Evolutionary conservation across 371 early-diverging fungal genomes (phyloP).

Genomic region (Syncephalastrum racemosum): DNA sequence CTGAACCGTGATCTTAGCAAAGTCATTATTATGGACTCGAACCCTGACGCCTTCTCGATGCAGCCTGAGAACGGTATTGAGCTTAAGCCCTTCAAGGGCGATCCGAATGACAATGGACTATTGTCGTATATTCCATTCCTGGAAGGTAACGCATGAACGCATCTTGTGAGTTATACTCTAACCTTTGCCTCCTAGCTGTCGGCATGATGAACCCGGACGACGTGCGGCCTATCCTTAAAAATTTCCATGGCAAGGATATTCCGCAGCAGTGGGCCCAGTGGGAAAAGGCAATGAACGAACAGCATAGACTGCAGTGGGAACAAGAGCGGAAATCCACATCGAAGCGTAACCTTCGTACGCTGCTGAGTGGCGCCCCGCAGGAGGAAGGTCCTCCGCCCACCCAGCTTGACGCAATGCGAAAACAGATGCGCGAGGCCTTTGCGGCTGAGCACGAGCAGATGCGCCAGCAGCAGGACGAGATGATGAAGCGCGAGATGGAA

Average conservation of each 20-base stretch:
- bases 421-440: constrained; percentile 59
- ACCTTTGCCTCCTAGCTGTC: constrained; percentile 50
- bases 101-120: constrained; percentile 79
- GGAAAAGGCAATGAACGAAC: constrained; percentile 66
- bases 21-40: constrained; percentile 90
- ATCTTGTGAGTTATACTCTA: too few species aligned
- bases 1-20: constrained; percentile 93
- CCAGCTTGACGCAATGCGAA: constrained; percentile 58
- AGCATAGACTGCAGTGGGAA: constrained; percentile 70
- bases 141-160: constrained; percentile 57
- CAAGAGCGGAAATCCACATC: constrained; percentile 55
- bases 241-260: constrained; percentile 67
- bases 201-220: constrained; percentile 75
- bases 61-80: constrained; percentile 92
- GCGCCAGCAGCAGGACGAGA: constrained; percentile 55
- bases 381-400: constrained; percentile 50
- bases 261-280: constrained; percentile 72
- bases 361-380: constrained; percentile 38
- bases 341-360: constrained; percentile 40
- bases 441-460: constrained; percentile 50
- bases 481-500: constrained; percentile 59
- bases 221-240: constrained; percentile 68
- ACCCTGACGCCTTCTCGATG: constrained; percentile 74
- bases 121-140: constrained; percentile 88
- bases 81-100: constrained; percentile 86